phyloP scores from a whole-genome alignment of 805 yeast genomes.

The Pichia heedii region DNA sequence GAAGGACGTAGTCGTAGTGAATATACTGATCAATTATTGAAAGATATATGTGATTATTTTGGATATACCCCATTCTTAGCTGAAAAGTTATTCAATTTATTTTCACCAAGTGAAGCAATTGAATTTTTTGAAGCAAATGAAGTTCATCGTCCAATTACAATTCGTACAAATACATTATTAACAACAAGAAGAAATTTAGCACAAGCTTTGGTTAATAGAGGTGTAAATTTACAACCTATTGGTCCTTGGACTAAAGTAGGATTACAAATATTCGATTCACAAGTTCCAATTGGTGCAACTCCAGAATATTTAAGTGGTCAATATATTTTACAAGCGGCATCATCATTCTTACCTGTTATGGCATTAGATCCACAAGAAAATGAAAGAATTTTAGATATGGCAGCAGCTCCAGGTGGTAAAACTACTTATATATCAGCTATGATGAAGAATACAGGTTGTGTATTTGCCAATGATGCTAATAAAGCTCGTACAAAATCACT shows the following conservation, averaged over 20 bases:
- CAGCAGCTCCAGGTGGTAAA: constrained; percentile 99
- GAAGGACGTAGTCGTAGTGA: constrained; percentile 82
- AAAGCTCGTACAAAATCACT: constrained; percentile 93
- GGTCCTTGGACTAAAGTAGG: constrained; percentile 99
- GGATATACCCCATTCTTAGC: constrained; percentile 91
- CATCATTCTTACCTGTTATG: constrained; percentile 95
- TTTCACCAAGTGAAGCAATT: constrained; percentile 92
- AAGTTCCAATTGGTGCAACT: constrained; percentile 99
- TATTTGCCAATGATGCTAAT: constrained; percentile 95
- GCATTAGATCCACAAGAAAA: constrained; percentile 96
- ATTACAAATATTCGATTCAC: constrained; percentile 92
- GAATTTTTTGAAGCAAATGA: constrained; percentile 99
- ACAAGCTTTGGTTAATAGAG: constrained; percentile 88
- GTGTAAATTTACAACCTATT: constrained; percentile 94
- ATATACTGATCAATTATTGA: constrained; percentile 65
- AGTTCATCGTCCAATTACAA: constrained; percentile 91
- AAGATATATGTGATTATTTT: constrained; percentile 86
- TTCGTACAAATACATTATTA: constrained; percentile 93
- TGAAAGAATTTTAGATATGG: constrained; percentile 96
- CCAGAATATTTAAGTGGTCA: constrained; percentile 98
- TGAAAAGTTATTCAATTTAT: constrained; percentile 83
- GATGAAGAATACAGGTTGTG: constrained; percentile 97
- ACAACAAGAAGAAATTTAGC: constrained; percentile 95
- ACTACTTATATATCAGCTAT: constrained; percentile 90
- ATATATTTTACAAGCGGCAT: constrained; percentile 96